Evolutionary conservation across 805 yeast genomes (phyloP).

Genomic region (Babjeviella inositovora): DNA sequence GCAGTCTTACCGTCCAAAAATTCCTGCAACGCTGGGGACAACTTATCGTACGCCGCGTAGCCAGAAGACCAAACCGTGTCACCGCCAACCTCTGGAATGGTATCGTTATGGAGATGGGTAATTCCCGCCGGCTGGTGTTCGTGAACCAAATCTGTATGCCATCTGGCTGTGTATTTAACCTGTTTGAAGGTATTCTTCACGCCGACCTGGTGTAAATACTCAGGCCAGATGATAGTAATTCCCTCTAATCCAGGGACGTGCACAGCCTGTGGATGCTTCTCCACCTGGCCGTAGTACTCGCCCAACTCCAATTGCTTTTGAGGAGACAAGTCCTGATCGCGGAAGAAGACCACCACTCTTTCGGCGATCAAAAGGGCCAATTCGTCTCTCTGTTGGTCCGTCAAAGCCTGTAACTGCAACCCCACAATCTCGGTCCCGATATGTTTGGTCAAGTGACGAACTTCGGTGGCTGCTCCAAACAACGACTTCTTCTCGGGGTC

Average conservation of each 20-base stretch:
- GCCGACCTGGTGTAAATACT: constrained; percentile 16
- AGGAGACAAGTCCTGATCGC: constrained; percentile 26
- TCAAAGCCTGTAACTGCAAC: constrained; percentile 22
- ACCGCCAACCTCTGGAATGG: constrained; percentile 33
- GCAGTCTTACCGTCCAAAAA: constrained; percentile 38
- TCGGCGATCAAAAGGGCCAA: constrained; percentile 28
- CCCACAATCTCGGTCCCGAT: constrained; percentile 35
- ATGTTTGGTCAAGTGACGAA: constrained; percentile 22
- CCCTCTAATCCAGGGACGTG: constrained; percentile 19
- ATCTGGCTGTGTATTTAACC: constrained; percentile 16
- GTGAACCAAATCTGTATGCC: constrained; percentile 42
- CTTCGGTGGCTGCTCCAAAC: constrained; percentile 21
- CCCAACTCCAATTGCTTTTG: constrained; percentile 26
- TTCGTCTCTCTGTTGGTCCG: constrained; percentile 26
- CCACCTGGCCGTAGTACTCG: constrained; percentile 25
- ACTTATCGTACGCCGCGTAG: constrained; percentile 40
- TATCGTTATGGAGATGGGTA: constrained; percentile 35
- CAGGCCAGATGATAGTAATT: constrained; percentile 22
- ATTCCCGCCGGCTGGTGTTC: constrained; percentile 41
- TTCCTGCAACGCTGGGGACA: constrained; percentile 30
- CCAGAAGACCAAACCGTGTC: constrained; percentile 44
- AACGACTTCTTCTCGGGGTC: constrained; percentile 19
- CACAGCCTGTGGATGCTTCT: constrained; percentile 17
- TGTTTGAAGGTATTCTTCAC: constrained; percentile 16
- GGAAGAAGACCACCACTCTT: constrained; percentile 32